Conservation (phyloP, 2,329 filamentous ascomycete species). For the Ceratocystis alfenasii region DNA sequence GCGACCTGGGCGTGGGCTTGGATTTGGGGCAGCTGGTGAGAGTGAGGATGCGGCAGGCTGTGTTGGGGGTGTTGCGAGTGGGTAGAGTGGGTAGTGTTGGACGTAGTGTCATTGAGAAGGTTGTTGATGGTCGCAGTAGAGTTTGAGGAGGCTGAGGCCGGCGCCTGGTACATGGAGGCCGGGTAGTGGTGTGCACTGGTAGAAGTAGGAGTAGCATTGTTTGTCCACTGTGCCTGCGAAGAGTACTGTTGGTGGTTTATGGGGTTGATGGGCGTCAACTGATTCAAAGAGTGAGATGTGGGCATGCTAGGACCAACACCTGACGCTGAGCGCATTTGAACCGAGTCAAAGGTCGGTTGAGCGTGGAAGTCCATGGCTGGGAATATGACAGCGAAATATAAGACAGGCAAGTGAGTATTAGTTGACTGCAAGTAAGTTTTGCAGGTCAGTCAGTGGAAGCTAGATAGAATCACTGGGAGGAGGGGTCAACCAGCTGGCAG, state of each 20-base stretch:
- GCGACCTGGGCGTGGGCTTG: neutral
- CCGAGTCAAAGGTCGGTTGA: slow-evolving; percentile 11
- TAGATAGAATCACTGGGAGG: neutral
- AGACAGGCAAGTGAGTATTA: neutral
- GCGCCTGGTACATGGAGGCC: slow-evolving; percentile 13
- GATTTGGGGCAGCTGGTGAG: slow-evolving; percentile 8
- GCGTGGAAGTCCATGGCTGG: slow-evolving; percentile 14
- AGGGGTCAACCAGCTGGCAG: neutral
- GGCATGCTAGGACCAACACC: neutral
- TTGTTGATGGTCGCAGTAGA: slow-evolving; percentile 16
- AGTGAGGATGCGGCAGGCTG: neutral
- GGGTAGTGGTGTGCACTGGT: slow-evolving; percentile 9
- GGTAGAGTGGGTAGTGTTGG: neutral
- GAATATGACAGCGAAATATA: neutral
- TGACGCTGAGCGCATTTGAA: slow-evolving; percentile 17
- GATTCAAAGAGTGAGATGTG: neutral
- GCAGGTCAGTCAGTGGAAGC: neutral
- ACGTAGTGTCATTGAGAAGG: slow-evolving; percentile 18
- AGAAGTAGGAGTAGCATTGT: neutral
- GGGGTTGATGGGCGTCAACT: slow-evolving; percentile 11
- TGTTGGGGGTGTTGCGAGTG: slow-evolving; percentile 8
- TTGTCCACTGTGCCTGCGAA: slow-evolving; percentile 10
- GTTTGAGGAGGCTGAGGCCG: slow-evolving; percentile 13
- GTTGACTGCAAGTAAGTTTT: neutral
- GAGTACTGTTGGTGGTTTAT: slow-evolving; percentile 10